Evolutionary conservation across 2,329 filamentous ascomycete genomes (phyloP).

Genomic region (Aspergillus sp.): DNA sequence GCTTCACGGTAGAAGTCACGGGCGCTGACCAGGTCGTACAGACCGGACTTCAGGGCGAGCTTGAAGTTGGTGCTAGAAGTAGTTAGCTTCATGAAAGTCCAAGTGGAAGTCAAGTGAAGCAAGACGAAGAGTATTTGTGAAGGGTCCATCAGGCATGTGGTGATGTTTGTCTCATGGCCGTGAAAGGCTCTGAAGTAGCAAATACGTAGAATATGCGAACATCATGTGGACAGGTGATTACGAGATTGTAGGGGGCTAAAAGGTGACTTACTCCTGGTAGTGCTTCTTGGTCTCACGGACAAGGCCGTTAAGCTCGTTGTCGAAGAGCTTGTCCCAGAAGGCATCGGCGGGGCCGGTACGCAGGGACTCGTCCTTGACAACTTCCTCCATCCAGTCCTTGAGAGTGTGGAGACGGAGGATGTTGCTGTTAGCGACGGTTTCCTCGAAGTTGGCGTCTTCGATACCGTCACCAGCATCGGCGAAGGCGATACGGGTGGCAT

Average conservation of each 20-base stretch:
- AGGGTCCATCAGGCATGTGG: neutral
- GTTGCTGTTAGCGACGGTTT: slow-evolving; percentile 87
- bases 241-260: neutral
- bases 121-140: neutral
- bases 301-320: slow-evolving; percentile 86
- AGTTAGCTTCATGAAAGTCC: slow-evolving; percentile 18
- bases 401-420: slow-evolving; percentile 82
- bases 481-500: slow-evolving; percentile 86
- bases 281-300: slow-evolving; percentile 77
- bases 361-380: slow-evolving; percentile 71
- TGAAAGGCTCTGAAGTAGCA: slow-evolving; percentile 99
- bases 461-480: slow-evolving; percentile 94
- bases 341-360: slow-evolving; percentile 73
- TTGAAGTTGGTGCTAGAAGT: slow-evolving; percentile 70
- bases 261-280: slow-evolving; percentile 64
- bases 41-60: slow-evolving; percentile 78
- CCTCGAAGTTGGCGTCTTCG: slow-evolving; percentile 95
- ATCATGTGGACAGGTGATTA: neutral
- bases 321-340: slow-evolving; percentile 86
- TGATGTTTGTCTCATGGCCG: slow-evolving; percentile 92
- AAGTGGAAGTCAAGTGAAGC: neutral
- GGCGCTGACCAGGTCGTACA: slow-evolving; percentile 88
- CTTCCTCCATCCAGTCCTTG: slow-evolving; percentile 90
- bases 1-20: slow-evolving; percentile 90
- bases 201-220: slow-evolving; percentile 72